phyloP scores from a whole-genome alignment of 768 basidiomycete genomes.

The Podaxis rugospora region DNA sequence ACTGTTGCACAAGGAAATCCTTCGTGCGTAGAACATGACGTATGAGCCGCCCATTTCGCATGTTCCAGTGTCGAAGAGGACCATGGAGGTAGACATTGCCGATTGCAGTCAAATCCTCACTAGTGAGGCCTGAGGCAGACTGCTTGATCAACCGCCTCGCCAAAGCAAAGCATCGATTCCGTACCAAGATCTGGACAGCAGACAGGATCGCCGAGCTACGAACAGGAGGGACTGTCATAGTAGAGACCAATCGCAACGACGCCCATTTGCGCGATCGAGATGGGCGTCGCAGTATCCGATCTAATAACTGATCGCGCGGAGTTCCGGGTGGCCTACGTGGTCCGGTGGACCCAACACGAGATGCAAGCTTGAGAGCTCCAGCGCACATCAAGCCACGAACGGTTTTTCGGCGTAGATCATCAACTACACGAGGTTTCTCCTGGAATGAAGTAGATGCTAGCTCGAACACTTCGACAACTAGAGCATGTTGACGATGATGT shows the following conservation, averaged over 20 bases:
- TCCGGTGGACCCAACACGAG: background rate
- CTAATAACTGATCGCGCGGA: background rate
- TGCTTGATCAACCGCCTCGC: conserved; percentile 39
- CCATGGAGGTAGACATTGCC: conserved; percentile 59
- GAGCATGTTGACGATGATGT: conserved; percentile 30
- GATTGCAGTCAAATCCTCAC: conserved; percentile 33
- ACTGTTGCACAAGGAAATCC: conserved; percentile 34
- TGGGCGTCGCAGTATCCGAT: background rate
- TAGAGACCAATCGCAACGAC: background rate
- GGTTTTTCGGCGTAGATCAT: conserved; percentile 29
- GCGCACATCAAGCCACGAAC: conserved; percentile 22
- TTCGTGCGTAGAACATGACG: conserved; percentile 37
- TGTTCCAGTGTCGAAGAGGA: conserved; percentile 23
- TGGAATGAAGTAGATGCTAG: conserved; percentile 17
- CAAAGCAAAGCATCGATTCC: conserved; percentile 35
- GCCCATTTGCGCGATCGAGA: background rate
- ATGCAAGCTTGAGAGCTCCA: conserved; percentile 16
- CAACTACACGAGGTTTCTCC: conserved; percentile 13
- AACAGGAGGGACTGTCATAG: conserved; percentile 10
- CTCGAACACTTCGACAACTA: conserved; percentile 28
- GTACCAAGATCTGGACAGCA: conserved; percentile 34
- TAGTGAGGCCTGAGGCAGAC: conserved; percentile 20
- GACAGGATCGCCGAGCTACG: conserved; percentile 25
- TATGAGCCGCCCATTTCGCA: conserved; percentile 42
- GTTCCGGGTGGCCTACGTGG: background rate